These are phyloP conservation scores for Aspergillus heteromorphus DNA, from an alignment of 495 filamentous ascomycete genomes.

Conservation along the genomic window DNA sequence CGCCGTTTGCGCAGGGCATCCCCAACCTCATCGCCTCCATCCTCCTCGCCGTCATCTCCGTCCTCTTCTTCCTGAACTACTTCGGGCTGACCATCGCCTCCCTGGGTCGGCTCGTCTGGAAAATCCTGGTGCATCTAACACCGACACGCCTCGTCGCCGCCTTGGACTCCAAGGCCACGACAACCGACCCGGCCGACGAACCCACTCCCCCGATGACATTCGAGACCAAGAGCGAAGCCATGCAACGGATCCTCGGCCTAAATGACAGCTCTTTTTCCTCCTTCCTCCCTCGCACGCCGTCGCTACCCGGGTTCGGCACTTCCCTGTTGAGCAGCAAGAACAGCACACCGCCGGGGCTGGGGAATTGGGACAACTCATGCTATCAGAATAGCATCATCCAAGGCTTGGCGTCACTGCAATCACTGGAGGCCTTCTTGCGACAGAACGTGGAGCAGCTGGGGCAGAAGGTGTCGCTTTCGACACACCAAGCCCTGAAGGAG, in stretches of 20 bases:
- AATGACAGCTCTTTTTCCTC: conserved; percentile 49
- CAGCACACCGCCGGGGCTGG: conserved; percentile 64
- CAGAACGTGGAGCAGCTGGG: conserved; percentile 40
- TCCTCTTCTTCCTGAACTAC: conserved; percentile 25
- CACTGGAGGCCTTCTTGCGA: conserved; percentile 50
- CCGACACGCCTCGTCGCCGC: conserved; percentile 56
- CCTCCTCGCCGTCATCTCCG: conserved; percentile 18
- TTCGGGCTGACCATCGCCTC: conserved; percentile 26
- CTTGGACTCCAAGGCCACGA: conserved; percentile 44
- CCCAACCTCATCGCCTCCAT: conserved; percentile 19
- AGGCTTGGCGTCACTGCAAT: conserved; percentile 69
- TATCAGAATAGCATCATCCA: conserved; percentile 97
- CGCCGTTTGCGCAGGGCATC: conserved; percentile 24
- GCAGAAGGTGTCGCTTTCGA: conserved; percentile 34
- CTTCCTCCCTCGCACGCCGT: conserved; percentile 41
- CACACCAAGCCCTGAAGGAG: conserved; percentile 53
- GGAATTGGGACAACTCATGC: conserved; percentile 92
- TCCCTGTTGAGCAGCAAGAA: conserved; percentile 35
- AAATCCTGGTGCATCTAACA: conserved; percentile 54
- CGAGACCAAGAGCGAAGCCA: conserved; percentile 57
- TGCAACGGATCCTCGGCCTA: conserved; percentile 63
- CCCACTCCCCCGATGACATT: conserved; percentile 20
- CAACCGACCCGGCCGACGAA: conserved; percentile 17
- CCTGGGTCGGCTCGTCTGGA: conserved; percentile 47
- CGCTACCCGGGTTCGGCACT: conserved; percentile 37